Percentiles rank a stretch among this genome's conserved stretches.
Evolutionary conservation across 352 stramenopile genomes (phyloP).

Genomic region (Pythium rhizo-oryzae): DNA sequence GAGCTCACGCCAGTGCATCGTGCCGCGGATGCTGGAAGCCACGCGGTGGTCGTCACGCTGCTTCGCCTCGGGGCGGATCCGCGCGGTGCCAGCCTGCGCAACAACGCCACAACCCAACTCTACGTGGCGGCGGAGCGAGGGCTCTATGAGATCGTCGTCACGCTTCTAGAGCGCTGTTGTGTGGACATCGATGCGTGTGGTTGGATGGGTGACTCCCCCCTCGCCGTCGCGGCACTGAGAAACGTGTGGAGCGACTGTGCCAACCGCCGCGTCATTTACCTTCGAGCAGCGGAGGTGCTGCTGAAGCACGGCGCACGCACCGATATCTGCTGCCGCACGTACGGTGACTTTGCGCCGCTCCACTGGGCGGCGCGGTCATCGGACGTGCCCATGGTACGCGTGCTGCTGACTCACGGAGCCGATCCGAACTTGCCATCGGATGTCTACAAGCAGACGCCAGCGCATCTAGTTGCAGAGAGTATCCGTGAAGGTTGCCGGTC

Average conservation of each 20-base stretch:
- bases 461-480: background rate
- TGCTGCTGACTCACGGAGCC: background rate
- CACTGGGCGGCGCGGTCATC: background rate
- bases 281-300: background rate
- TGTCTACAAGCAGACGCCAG: background rate
- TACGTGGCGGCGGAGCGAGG: background rate
- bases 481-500: background rate
- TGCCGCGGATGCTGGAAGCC: background rate
- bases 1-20: background rate
- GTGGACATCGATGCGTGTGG: constrained; percentile 10
- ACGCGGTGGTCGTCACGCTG: background rate
- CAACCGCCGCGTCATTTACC: background rate
- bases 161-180: background rate
- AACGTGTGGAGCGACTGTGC: background rate
- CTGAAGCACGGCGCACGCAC: background rate
- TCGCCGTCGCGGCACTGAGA: background rate
- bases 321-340: background rate
- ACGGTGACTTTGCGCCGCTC: background rate
- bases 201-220: background rate
- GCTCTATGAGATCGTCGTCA: background rate
- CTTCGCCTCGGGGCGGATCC: background rate
- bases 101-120: background rate
- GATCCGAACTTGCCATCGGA: background rate
- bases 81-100: background rate
- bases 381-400: background rate